phyloP scores from a whole-genome alignment of 2,329 filamentous ascomycete genomes.

The Fusarium protoensiforme region DNA sequence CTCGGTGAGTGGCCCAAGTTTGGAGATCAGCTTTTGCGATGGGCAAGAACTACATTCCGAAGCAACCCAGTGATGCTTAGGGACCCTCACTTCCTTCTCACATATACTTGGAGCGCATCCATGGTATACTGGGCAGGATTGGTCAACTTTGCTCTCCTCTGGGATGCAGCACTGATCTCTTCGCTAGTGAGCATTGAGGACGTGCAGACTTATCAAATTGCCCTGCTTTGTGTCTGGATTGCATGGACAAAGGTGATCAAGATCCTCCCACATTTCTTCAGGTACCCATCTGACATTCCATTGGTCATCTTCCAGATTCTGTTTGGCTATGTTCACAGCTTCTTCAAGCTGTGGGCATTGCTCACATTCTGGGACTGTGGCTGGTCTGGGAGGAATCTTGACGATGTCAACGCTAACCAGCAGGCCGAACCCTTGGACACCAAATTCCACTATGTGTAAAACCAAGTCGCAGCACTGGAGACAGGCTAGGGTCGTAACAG shows the following conservation, averaged over 20 bases:
- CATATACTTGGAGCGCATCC: constrained; percentile 60
- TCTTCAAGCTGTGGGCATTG: constrained; percentile 67
- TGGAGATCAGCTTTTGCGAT: constrained; percentile 63
- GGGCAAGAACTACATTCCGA: constrained; percentile 68
- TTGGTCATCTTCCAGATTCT: constrained; percentile 61
- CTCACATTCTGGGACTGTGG: constrained; percentile 61
- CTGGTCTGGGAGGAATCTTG: constrained; percentile 51
- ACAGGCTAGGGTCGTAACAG: neutral
- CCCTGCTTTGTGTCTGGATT: constrained; percentile 56
- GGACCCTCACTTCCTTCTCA: constrained; percentile 47
- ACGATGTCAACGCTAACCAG: constrained; percentile 24
- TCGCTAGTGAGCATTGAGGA: constrained; percentile 32
- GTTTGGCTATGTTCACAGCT: constrained; percentile 68
- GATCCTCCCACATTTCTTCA: constrained; percentile 62
- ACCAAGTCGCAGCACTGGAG: too few relatives aligned
- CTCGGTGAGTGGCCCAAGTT: constrained; percentile 64
- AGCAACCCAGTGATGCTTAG: constrained; percentile 63
- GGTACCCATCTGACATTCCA: constrained; percentile 61
- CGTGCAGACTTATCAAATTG: neutral
- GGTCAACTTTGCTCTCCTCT: constrained; percentile 66
- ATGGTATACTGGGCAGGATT: constrained; percentile 66
- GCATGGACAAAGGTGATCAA: constrained; percentile 68
- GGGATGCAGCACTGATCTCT: constrained; percentile 58
- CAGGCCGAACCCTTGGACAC: constrained; percentile 11
- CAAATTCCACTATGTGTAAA: neutral